Evolutionary conservation across 164 flowering plant species (phyloP), one percentile per base, ranked within the genome.

Genomic region (Euptelea pleiosperma): DNA sequence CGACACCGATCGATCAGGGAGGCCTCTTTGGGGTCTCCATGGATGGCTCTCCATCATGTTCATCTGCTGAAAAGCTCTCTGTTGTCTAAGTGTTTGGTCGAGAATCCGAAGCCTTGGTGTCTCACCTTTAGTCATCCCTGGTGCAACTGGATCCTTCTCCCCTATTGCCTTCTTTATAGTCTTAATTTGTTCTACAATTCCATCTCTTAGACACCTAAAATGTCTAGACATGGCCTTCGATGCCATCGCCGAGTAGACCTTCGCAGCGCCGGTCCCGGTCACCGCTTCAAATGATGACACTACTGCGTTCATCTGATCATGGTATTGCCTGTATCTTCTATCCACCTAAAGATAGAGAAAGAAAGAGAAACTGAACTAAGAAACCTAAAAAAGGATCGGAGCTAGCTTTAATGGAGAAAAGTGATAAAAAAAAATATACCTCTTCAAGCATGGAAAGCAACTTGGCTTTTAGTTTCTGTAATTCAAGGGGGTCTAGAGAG

Each of bases 21-120:
- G 71, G 54, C 98, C 98, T 21, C 98, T 77, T 60, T 93, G 98
- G 11, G 99, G 99, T 39, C 99, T 71, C 99, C 99, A 94, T 5
- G 96, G 92, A 60, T 85, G 94, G 33, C 52, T 76, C 63, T 87
- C 96, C 89, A 86, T 79, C 79, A 87, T 74, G 72, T 62, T 79
- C 87, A 89, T 84, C 53, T 91, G 96, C 61, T 83, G 95, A 24
- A 80, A 73, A 1, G 95, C 91, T 48, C 72, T 77, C 35, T 93
- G 99, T 52, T 86, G 89, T 52, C 97, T 77, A 0, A 90, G 54
- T 16, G 83, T 64, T 64, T 90, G 99, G 52, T 93, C 97, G 2
- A 93, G 70, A 51, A 88, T 49, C 53, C 79, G 76, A 0, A 93
- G 76, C 64, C 94, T 74, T 3, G 96, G 96, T 0, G 96, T 89